Percentiles rank a stretch among this genome's conserved stretches.
phyloP scores from a whole-genome alignment of 225 moss, liverwort and hornwort species.

The Rhytidiadelphus loreus region DNA sequence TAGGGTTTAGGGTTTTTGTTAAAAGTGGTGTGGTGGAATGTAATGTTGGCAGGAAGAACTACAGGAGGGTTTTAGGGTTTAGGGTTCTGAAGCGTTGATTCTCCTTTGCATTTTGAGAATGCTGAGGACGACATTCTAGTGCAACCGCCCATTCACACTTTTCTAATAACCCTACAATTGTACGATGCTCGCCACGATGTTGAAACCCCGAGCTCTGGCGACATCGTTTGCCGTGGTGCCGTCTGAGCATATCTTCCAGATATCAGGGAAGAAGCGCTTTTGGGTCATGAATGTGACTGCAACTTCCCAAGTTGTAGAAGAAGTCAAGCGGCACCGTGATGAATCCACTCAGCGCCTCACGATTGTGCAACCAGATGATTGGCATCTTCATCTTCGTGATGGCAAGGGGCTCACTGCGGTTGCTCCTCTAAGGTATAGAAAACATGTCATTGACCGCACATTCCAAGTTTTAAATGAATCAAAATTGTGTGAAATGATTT shows the following conservation, averaged over 20 bases:
- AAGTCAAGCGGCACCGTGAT: background rate
- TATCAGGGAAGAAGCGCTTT: background rate
- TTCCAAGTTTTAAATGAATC: background rate
- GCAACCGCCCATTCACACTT: too few relatives aligned
- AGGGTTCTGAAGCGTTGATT: too few relatives aligned
- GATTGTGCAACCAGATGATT: conserved; percentile 84
- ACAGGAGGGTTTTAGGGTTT: too few relatives aligned
- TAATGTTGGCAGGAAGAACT: too few relatives aligned
- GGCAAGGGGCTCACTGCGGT: conserved; percentile 82
- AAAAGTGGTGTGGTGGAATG: too few relatives aligned
- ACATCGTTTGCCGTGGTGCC: conserved; percentile 1
- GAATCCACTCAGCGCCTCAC: conserved; percentile 39
- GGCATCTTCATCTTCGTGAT: conserved; percentile 96
- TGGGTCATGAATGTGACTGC: background rate
- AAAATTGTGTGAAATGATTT: background rate
- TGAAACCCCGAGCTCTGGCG: conserved; percentile 17
- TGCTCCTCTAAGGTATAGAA: conserved; percentile 61
- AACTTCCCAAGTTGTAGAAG: background rate
- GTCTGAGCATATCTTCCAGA: background rate
- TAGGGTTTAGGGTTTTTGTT: too few relatives aligned
- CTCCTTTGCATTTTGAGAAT: too few relatives aligned
- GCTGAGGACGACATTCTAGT: too few relatives aligned
- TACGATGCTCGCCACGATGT: conserved; percentile 22
- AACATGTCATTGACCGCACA: background rate
- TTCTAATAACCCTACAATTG: too few relatives aligned